Evolutionary conservation across 2,329 filamentous ascomycete species (phyloP).

Genomic region (Tolypocladium pustulatum): DNA sequence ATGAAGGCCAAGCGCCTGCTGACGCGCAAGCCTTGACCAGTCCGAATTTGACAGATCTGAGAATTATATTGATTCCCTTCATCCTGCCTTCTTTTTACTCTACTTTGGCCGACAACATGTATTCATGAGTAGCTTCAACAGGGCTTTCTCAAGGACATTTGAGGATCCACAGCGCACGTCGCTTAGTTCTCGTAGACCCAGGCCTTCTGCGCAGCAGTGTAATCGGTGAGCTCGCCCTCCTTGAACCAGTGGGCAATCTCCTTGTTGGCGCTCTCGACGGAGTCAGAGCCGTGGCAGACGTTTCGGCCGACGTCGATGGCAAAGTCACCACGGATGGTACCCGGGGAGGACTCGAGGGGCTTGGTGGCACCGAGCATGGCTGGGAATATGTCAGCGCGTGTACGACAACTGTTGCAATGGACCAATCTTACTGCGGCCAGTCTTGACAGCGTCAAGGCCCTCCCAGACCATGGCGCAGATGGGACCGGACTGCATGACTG

Average conservation of each 20-base stretch:
- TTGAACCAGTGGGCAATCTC: constrained; percentile 99
- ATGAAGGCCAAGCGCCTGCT: constrained; percentile 27
- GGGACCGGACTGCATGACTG: constrained; percentile 94
- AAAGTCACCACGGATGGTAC: constrained; percentile 95
- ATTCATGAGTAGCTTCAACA: no score
- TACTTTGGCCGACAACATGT: not conserved
- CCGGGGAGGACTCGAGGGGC: constrained; percentile 85
- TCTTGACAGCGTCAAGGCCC: constrained; percentile 98
- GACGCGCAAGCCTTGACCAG: constrained; percentile 14
- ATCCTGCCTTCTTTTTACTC: not conserved
- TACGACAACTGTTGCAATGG: not conserved
- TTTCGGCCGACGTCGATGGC: constrained; percentile 81
- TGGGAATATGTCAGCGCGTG: constrained; percentile 17
- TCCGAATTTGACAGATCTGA: not conserved
- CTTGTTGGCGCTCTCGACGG: constrained; percentile 98
- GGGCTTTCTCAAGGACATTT: not conserved
- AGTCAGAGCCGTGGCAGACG: constrained; percentile 99
- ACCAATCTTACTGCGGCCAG: constrained; percentile 64
- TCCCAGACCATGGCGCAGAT: constrained; percentile 99
- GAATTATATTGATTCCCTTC: not conserved
- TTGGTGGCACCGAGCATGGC: constrained; percentile 97
- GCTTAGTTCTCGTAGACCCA: constrained; percentile 78
- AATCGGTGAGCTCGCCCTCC: constrained; percentile 76
- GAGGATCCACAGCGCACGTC: not conserved
- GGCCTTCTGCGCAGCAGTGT: constrained; percentile 63